phyloP scores from a whole-genome alignment of 1,284 basidiomycete species.

The Vanrija pseudolonga region DNA sequence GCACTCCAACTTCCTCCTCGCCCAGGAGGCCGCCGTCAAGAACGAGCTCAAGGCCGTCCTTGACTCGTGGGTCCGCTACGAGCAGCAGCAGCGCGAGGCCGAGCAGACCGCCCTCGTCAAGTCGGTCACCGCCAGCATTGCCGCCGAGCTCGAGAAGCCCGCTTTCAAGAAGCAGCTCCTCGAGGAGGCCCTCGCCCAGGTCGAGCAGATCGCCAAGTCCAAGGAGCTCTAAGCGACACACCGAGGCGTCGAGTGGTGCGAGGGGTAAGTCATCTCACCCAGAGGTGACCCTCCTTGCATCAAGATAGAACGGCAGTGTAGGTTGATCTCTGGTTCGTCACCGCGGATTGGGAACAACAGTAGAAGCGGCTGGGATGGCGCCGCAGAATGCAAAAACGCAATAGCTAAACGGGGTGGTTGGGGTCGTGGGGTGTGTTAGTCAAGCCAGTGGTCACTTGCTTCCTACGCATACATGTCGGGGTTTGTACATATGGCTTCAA shows the following conservation, averaged over 20 bases:
- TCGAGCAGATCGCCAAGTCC: constrained; percentile 75
- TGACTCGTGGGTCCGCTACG: constrained; percentile 96
- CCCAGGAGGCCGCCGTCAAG: constrained; percentile 82
- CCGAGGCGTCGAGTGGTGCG: neutral
- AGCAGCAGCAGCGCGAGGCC: constrained; percentile 93
- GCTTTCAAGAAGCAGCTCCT: constrained; percentile 92
- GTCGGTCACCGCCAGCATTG: constrained; percentile 79
- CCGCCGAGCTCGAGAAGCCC: constrained; percentile 77
- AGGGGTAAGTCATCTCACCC: too few relatives aligned
- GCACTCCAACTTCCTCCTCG: constrained; percentile 82
- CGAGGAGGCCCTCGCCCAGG: constrained; percentile 75
- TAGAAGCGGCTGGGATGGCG: too few relatives aligned
- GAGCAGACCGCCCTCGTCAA: constrained; percentile 90
- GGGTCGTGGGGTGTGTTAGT: too few relatives aligned
- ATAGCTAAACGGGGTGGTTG: too few relatives aligned
- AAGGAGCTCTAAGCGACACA: constrained; percentile 59
- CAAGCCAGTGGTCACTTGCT: too few relatives aligned
- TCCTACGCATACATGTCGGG: too few relatives aligned
- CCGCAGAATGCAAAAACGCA: too few relatives aligned
- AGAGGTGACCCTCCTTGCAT: too few relatives aligned
- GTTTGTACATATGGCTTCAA: too few relatives aligned
- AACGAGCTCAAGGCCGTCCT: constrained; percentile 90
- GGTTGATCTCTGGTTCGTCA: too few relatives aligned
- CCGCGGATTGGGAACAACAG: too few relatives aligned
- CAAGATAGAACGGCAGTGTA: too few relatives aligned